A percentile compares a stretch with the other conserved stretches of the same genome.
phyloP scores from a whole-genome alignment of 2,329 filamentous ascomycete genomes.

The Lasiodiplodia sp. region DNA sequence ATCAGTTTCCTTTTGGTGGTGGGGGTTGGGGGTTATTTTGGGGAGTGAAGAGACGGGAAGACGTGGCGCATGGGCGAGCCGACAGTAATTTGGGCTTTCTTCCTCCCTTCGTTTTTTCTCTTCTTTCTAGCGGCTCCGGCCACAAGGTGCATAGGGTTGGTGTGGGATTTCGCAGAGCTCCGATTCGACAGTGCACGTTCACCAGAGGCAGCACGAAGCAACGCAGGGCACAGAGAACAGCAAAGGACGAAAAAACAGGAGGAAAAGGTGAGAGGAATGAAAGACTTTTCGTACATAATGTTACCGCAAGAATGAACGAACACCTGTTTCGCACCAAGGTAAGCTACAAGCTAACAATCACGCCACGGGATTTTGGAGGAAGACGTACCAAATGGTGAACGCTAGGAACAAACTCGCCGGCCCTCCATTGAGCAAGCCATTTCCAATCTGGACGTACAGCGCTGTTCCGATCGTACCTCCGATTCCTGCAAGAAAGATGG shows the following conservation, averaged over 20 bases:
- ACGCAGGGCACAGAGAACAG: too few species aligned
- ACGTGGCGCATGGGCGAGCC: neutral
- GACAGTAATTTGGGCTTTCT: neutral
- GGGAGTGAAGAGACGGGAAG: constrained; percentile 30
- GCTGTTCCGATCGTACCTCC: constrained; percentile 58
- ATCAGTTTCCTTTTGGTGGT: neutral
- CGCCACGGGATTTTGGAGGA: neutral
- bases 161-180: neutral
- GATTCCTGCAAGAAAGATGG: constrained; percentile 36
- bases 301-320: constrained; percentile 51
- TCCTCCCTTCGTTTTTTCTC: neutral
- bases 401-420: constrained; percentile 56
- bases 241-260: neutral
- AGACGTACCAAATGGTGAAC: constrained; percentile 52
- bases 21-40: neutral
- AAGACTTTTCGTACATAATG: constrained; percentile 44
- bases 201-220: neutral
- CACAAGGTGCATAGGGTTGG: constrained; percentile 35
- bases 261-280: constrained; percentile 9
- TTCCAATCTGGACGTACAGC: constrained; percentile 56
- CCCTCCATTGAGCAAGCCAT: constrained; percentile 55
- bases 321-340: constrained; percentile 42
- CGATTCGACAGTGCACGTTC: neutral
- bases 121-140: neutral
- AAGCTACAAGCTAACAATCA: neutral